Evolutionary conservation across 1,284 basidiomycete species (phyloP).

Genomic region (Apiotrichum laibachii): DNA sequence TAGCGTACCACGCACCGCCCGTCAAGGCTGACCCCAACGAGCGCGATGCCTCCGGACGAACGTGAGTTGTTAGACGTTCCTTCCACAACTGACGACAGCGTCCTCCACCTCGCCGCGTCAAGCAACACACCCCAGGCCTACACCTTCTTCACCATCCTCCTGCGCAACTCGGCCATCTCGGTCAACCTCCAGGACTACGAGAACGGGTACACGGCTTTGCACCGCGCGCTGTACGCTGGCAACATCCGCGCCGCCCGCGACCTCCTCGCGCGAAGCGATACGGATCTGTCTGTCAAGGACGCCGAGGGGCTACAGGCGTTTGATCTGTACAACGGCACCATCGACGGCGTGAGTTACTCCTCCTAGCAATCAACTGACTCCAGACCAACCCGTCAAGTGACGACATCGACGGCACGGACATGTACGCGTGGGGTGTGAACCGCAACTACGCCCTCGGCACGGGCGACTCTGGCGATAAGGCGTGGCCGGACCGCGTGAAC

Average conservation of each 20-base stretch:
- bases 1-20: slow-evolving; percentile 53
- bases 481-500: slow-evolving; percentile 73
- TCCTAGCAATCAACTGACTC: slow-evolving; percentile 38
- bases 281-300: slow-evolving; percentile 75
- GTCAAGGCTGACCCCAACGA: slow-evolving; percentile 50
- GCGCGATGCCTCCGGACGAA: slow-evolving; percentile 41
- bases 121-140: slow-evolving; percentile 61
- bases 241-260: slow-evolving; percentile 77
- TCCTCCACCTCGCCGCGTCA: slow-evolving; percentile 76
- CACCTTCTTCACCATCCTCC: slow-evolving; percentile 77
- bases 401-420: slow-evolving; percentile 57
- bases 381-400: slow-evolving; percentile 58
- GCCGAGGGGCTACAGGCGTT: slow-evolving; percentile 87
- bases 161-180: slow-evolving; percentile 70
- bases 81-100: slow-evolving; percentile 52
- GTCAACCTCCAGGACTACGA: slow-evolving; percentile 81
- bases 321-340: slow-evolving; percentile 88
- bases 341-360: slow-evolving; percentile 57
- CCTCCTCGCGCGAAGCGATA: slow-evolving; percentile 70
- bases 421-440: slow-evolving; percentile 92
- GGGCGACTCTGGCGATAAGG: slow-evolving; percentile 74
- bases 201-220: slow-evolving; percentile 87
- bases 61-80: slow-evolving; percentile 41
- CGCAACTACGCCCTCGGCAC: slow-evolving; percentile 80
- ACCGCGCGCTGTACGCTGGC: slow-evolving; percentile 83